Percentiles rank a stretch among this genome's conserved stretches.
Evolutionary conservation across 306 rosid genomes (phyloP).

Genomic region (Astragalus glycyphyllos): DNA sequence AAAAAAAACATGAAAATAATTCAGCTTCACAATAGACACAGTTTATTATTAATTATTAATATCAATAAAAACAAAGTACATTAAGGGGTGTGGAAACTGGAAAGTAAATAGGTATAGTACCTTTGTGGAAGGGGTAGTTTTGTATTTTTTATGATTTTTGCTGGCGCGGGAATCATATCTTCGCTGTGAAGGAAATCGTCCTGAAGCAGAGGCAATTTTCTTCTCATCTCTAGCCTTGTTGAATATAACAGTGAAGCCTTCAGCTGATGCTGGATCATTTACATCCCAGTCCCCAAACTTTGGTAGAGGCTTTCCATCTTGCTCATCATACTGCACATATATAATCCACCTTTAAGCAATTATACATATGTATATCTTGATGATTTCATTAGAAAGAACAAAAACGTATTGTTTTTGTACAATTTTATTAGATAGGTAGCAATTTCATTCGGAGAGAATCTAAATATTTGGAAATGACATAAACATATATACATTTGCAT

Average conservation of each 20-base stretch:
- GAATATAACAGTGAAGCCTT: conserved; percentile 82
- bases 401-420: background rate
- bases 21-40: background rate
- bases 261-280: conserved; percentile 81
- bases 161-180: conserved; percentile 39
- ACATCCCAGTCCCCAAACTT: conserved; percentile 98
- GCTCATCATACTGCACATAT: conserved; percentile 53
- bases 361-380: too few species aligned
- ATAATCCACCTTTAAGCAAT: too few species aligned
- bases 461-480: too few species aligned
- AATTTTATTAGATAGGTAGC: too few species aligned
- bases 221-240: conserved; percentile 77
- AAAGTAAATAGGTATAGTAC: too few species aligned
- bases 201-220: conserved; percentile 58
- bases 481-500: conserved; percentile 3
- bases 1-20: background rate
- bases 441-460: too few species aligned
- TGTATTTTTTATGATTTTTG: conserved; percentile 36
- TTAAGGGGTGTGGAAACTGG: too few species aligned
- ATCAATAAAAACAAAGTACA: background rate
- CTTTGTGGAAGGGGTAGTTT: conserved; percentile 47
- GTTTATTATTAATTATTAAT: background rate
- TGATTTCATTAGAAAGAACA: background rate
- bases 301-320: conserved; percentile 63
- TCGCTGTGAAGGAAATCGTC: conserved; percentile 43